Base-by-base conservation (phyloP, 2,329 filamentous ascomycete genomes). In the Neospermospora avenae region DNA sequence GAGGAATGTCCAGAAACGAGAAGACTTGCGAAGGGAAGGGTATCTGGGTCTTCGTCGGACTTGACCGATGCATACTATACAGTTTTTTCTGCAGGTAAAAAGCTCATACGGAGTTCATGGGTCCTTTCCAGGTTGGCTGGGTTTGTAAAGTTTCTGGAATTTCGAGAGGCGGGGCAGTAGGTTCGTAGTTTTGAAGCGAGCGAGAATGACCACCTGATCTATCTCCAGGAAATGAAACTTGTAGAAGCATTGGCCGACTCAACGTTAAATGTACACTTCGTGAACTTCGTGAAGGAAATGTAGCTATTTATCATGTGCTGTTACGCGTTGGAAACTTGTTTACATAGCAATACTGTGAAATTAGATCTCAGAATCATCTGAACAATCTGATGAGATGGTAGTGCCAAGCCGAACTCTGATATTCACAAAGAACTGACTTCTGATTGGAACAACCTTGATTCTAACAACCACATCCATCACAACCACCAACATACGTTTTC, bases 351-450 rank as follows among this genome's bases (percentile, higher is more conserved):
- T n/a, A n/a, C n/a, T n/a, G n/a, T n/a, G n/a, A n/a, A n/a, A n/a
- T n/a, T n/a, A n/a, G n/a, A n/a, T n/a, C n/a, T n/a, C n/a, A n/a
- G n/a, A n/a, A n/a, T n/a, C n/a, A 51, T 51, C 28, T 22, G 18
- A 37, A 51, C 10, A n/a, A 51, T 51, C 46, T 51, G 46, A 51
- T 51, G 35, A 51, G 46, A 51, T 37, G n/a, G 3, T 49, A 34
- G 46, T 51, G 46, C 46, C 46, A 51, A 51, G 46, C 46, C 22
- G 22, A 37, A 35, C 16, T 5, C 20, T 49, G 39, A 42, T 42
- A 42, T 42, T n/a, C 39, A 8, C 20, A 18, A 28, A 31, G n/a
- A 49, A 34, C 18, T 22, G 41, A 11, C 41, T n/a, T 1, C 37
- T 39, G 37, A 13, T 16, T n/a, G 37, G n/a, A 4, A 7, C 2